A percentile compares a stretch with the other conserved stretches of the same genome.
Conservation (phyloP, 805 yeast genomes). For the Saturnispora quitensis region DNA sequence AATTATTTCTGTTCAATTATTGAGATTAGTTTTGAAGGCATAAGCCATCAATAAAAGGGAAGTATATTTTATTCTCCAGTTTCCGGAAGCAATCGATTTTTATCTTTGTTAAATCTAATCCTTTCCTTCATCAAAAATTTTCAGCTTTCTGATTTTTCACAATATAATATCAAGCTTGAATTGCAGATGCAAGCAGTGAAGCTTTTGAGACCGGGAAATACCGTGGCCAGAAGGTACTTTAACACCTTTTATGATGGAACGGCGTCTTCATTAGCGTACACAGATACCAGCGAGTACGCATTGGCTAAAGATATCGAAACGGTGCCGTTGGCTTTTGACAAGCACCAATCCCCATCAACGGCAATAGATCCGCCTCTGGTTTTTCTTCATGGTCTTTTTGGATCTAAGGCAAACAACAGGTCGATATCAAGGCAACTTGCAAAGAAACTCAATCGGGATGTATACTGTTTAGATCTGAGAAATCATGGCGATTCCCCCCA, state of each 20-base stretch:
- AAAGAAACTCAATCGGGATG: slow-evolving; percentile 40
- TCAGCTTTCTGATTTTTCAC: not conserved
- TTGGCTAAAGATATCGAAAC: slow-evolving; percentile 35
- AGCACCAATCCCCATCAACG: slow-evolving; percentile 21
- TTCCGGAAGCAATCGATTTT: too few relatives aligned
- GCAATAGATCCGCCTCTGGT: slow-evolving; percentile 45
- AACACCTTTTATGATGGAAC: slow-evolving; percentile 22
- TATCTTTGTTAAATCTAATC: too few relatives aligned
- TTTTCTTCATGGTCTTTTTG: slow-evolving; percentile 84
- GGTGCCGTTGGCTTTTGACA: slow-evolving; percentile 48
- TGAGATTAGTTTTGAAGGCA: too few relatives aligned
- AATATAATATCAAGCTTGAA: not conserved
- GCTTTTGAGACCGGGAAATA: not conserved
- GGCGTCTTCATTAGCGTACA: slow-evolving; percentile 15
- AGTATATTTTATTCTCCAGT: not conserved
- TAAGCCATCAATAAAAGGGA: not conserved
- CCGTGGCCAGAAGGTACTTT: not conserved
- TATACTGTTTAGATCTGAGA: slow-evolving; percentile 68
- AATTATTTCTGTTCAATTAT: too few relatives aligned
- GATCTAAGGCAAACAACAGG: slow-evolving; percentile 72
- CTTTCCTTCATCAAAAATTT: not conserved
- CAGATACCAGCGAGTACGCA: slow-evolving; percentile 15
- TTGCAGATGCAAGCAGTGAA: not conserved
- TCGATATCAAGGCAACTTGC: slow-evolving; percentile 60
- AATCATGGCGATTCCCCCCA: slow-evolving; percentile 95